phyloP scores from a whole-genome alignment of 768 basidiomycete genomes.

The Cystofilobasidium capitatum region DNA sequence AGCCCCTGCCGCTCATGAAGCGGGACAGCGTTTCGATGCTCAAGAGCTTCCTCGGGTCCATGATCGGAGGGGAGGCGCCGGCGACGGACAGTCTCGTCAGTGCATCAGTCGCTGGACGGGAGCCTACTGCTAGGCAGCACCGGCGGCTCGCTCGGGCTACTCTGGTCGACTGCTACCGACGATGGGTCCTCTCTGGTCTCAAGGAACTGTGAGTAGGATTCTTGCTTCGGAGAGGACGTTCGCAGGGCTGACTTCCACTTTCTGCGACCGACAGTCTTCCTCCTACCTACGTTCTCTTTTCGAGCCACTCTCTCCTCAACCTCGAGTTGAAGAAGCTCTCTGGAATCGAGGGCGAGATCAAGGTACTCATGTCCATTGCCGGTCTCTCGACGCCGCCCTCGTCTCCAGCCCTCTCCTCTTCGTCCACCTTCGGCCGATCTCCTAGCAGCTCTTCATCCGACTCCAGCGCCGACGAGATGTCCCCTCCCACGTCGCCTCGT shows the following conservation, averaged over 20 bases:
- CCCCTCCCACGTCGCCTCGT: slow-evolving; percentile 31
- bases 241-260: not conserved
- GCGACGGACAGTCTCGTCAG: not conserved
- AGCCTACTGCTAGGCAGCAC: slow-evolving; percentile 33
- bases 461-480: slow-evolving; percentile 25
- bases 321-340: not conserved
- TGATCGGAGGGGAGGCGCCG: slow-evolving; percentile 25
- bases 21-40: slow-evolving; percentile 28
- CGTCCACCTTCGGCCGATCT: not conserved
- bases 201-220: slow-evolving; percentile 29
- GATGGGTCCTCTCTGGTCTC: slow-evolving; percentile 36
- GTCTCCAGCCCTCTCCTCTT: slow-evolving; percentile 13
- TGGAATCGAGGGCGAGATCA: slow-evolving; percentile 8
- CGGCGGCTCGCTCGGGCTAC: slow-evolving; percentile 38
- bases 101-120: not conserved
- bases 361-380: slow-evolving; percentile 26
- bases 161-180: slow-evolving; percentile 39
- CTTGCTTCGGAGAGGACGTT: not conserved
- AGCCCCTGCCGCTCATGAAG: slow-evolving; percentile 6
- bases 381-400: slow-evolving; percentile 7
- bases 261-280: slow-evolving; percentile 21
- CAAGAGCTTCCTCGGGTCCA: slow-evolving; percentile 35
- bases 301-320: slow-evolving; percentile 16
- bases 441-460: not conserved
- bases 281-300: slow-evolving; percentile 23